These are phyloP conservation scores for Articulospora tetracladia DNA, from an alignment of 495 filamentous ascomycete species.

Conservation along the genomic window DNA sequence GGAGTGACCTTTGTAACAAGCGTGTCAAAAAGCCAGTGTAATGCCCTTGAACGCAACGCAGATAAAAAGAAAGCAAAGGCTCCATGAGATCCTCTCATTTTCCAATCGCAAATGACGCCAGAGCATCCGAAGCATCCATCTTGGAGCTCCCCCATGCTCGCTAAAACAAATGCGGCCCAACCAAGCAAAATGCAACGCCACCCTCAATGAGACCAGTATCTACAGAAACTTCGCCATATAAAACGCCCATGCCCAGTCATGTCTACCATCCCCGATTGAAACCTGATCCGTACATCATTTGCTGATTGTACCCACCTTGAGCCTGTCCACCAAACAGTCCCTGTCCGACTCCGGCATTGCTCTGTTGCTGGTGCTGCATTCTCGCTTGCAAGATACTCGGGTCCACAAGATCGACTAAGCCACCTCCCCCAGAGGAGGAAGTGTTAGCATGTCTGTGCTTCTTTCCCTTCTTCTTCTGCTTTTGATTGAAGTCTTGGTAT, in stretches of 20 bases:
- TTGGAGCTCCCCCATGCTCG: conserved; percentile 34
- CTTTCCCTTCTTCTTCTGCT: conserved; percentile 99
- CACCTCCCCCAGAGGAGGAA: conserved; percentile 97
- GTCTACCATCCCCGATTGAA: conserved; percentile 66
- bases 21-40: conserved; percentile 23
- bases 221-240: conserved; percentile 14
- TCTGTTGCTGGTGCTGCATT: conserved; percentile 79
- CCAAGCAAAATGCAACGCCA: conserved; percentile 23
- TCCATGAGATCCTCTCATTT: conserved; percentile 36
- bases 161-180: conserved; percentile 26
- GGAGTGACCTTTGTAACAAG: conserved; percentile 37
- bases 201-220: conserved; percentile 20
- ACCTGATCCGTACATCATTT: conserved; percentile 79
- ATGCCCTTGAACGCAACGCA: conserved; percentile 23
- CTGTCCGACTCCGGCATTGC: conserved; percentile 77
- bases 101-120: conserved; percentile 37
- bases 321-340: conserved; percentile 85
- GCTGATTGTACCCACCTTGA: conserved; percentile 97
- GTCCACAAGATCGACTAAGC: conserved; percentile 99
- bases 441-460: conserved; percentile 99
- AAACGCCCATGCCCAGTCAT: conserved; percentile 16
- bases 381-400: conserved; percentile 98
- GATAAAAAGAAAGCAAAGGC: conserved; percentile 30
- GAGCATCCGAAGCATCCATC: conserved; percentile 36
- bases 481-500: conserved; percentile 81